Evolutionary conservation across 75 land plant species (phyloP).

Genomic region (Picea sitchensis): DNA sequence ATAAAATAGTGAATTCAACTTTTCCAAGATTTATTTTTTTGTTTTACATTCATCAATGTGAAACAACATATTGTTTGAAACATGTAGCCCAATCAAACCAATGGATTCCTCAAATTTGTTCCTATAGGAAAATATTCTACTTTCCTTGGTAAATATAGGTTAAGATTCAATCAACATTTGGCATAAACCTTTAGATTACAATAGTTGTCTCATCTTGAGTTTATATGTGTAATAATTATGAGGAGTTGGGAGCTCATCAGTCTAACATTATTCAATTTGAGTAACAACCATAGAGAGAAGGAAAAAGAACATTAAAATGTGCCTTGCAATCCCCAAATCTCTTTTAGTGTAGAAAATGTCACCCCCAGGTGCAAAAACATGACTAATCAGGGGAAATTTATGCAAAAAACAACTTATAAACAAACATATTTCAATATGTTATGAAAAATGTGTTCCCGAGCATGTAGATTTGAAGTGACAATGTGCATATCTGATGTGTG

Average conservation of each 20-base stretch:
- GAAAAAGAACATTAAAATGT: background rate
- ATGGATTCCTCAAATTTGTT: background rate
- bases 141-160: background rate
- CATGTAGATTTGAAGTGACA: too few relatives aligned
- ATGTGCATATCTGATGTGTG: too few relatives aligned
- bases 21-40: background rate
- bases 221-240: background rate
- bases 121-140: background rate
- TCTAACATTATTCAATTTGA: background rate
- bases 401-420: too few relatives aligned
- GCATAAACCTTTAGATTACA: background rate
- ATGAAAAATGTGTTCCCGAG: too few relatives aligned
- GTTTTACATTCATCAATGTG: background rate
- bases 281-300: background rate
- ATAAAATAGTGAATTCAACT: too few relatives aligned
- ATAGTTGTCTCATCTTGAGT: background rate
- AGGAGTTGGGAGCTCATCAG: background rate
- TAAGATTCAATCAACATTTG: background rate
- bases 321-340: background rate
- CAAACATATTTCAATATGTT: too few relatives aligned
- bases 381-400: too few relatives aligned
- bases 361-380: too few relatives aligned
- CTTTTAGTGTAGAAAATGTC: too few relatives aligned
- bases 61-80: background rate
- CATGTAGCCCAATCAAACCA: background rate